Evolutionary conservation across 2,329 filamentous ascomycete genomes (phyloP).

Genomic region (Alternaria brassicicola): DNA sequence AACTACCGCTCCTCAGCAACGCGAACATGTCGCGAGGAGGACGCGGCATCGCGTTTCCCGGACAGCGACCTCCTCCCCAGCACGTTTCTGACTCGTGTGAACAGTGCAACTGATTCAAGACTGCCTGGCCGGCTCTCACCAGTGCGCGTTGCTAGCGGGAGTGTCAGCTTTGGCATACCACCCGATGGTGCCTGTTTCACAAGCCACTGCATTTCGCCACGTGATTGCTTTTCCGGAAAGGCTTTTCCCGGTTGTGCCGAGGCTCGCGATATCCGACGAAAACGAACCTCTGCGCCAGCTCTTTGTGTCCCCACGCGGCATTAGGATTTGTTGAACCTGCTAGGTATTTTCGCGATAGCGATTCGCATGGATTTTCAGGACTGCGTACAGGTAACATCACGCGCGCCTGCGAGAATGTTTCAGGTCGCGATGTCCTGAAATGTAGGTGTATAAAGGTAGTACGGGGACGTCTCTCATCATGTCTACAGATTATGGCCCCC

Average conservation of each 20-base stretch:
- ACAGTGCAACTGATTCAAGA: neutral
- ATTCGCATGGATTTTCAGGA: too few relatives aligned
- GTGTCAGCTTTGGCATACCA: neutral
- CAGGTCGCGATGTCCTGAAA: neutral
- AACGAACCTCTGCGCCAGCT: neutral
- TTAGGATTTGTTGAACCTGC: too few relatives aligned
- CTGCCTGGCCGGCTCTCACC: too few relatives aligned
- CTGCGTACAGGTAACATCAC: too few relatives aligned
- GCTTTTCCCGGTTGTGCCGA: neutral
- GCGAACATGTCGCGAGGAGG: conserved; percentile 11
- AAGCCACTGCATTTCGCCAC: neutral
- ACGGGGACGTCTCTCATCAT: neutral
- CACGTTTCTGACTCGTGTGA: neutral
- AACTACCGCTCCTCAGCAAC: conserved; percentile 10
- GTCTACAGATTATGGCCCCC: neutral
- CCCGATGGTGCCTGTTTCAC: neutral
- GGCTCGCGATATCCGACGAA: neutral
- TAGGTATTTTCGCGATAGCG: too few relatives aligned
- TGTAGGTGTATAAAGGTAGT: neutral
- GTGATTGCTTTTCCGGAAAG: neutral
- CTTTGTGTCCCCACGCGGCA: neutral
- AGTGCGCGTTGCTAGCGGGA: neutral
- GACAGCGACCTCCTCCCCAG: neutral
- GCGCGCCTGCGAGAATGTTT: too few relatives aligned
- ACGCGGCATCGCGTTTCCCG: conserved; percentile 1